Base-by-base conservation (phyloP, 768 basidiomycete genomes). In the Lactarius trivialis region DNA sequence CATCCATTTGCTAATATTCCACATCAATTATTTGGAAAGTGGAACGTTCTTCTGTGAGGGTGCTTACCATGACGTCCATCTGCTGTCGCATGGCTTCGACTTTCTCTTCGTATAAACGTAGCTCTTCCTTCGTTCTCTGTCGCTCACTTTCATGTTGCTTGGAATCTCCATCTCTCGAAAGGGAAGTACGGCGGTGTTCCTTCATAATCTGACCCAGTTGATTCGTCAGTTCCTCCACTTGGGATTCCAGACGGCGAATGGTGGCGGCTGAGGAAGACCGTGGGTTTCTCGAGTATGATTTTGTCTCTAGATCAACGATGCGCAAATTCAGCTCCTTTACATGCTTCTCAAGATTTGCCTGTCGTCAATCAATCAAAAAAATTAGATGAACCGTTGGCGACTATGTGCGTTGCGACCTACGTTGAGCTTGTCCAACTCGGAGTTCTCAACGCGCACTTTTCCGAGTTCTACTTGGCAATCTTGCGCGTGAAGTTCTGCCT, bases 341-440 rank as follows among this genome's bases (percentile, higher is more conserved):
- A 70, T 91, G 88, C 70, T 91, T 93, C 76, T 93, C 91, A 19
- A 94, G 77, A 65, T 79, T 83, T 12, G 89, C 89, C 92, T 94
- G 43, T 58, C 33, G 12, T 45, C 37, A 67, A 61, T n/a, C n/a
- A n/a, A 52, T 49, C 67, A 32, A 65, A 55, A 65, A 55, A 41
- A 34, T 30, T 41, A 19, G 39, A 26, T 9, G 57, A 64, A n/a
- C 11, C 8, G 45, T 24, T 39, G 50, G 30, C 56, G 24, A 58
- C 34, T 28, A 37, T 32, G 51, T 30, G 34, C 67, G 76, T 4
- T 9, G 17, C 21, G 33, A 72, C 79, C 66, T 66, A 92, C 91
- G 69, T 93, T 94, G 53, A 81, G 75, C 70, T 83, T 83, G 63
- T 93, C 91, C 41, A 93, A 72, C 64, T 88, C 83, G 0, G 89